phyloP scores from a whole-genome alignment of 2,329 filamentous ascomycete genomes.

The Pleoardoris graminearum region DNA sequence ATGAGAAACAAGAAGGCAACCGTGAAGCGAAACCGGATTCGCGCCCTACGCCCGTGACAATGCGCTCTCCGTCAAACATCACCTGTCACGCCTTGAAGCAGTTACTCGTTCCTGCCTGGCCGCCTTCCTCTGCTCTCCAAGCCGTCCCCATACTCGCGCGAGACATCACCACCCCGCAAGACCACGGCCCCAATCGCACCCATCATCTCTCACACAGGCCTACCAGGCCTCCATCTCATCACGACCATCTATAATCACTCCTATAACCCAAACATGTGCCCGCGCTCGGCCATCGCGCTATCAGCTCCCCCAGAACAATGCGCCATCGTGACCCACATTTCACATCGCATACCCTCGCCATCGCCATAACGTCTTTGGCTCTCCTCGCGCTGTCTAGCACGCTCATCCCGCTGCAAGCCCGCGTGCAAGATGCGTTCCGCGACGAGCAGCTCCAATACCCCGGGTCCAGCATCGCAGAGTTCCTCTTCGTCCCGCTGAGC shows the following conservation, averaged over 20 bases:
- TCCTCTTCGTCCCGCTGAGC: conserved; percentile 13
- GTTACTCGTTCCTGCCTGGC: no score
- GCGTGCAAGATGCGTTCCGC: conserved; percentile 9
- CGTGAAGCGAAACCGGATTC: no score
- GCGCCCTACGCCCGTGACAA: no score
- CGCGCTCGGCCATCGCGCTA: neutral
- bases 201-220: neutral
- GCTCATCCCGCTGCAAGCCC: conserved; percentile 9
- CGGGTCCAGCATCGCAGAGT: conserved; percentile 16
- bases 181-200: neutral
- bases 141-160: neutral
- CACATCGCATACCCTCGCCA: neutral
- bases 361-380: neutral
- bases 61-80: no score
- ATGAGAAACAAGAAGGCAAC: no score
- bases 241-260: neutral
- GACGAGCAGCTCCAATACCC: conserved; percentile 14
- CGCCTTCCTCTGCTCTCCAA: neutral
- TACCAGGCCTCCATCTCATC: neutral
- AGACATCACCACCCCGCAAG: neutral
- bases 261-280: neutral
- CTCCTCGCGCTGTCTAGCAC: conserved; percentile 10
- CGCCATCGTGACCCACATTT: neutral
- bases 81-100: no score
- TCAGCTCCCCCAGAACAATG: neutral